A percentile compares a stretch with the other conserved stretches of the same genome.
Evolutionary conservation across 202 grass and related monocot species (phyloP).

Genomic region (Setaria italica): DNA sequence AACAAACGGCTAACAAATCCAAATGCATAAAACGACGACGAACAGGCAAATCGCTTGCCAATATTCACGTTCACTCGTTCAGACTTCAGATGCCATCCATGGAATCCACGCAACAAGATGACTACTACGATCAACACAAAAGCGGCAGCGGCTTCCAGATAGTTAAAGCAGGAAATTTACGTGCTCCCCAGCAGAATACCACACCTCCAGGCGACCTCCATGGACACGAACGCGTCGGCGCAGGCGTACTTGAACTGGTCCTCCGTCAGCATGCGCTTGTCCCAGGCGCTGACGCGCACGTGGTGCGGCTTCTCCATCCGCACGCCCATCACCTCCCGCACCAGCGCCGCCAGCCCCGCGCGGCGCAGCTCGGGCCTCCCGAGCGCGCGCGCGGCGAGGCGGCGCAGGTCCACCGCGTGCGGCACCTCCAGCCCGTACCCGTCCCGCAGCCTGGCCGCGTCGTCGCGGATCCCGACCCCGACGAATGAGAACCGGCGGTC

Average conservation of each 20-base stretch:
- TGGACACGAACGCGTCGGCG: slow-evolving; percentile 64
- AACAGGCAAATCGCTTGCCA: no score
- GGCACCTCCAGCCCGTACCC: not conserved
- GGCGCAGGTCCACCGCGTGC: not conserved
- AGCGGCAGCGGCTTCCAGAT: no score
- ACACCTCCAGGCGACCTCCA: slow-evolving; percentile 53
- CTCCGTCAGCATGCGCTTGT: not conserved
- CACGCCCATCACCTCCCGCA: slow-evolving; percentile 47
- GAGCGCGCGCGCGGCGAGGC: slow-evolving; percentile 8
- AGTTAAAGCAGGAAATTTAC: no score
- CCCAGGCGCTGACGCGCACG: slow-evolving; percentile 63
- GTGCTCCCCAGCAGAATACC: no score
- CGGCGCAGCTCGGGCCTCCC: not conserved
- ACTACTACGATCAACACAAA: no score
- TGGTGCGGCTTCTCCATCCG: slow-evolving; percentile 22
- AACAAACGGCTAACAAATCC: no score
- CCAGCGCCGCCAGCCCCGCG: slow-evolving; percentile 37
- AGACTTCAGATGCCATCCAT: no score
- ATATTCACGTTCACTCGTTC: no score
- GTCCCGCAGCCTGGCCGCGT: slow-evolving; percentile 2
- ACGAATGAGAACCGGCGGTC: slow-evolving; percentile 25
- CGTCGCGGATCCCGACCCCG: slow-evolving; percentile 12
- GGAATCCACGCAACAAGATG: no score
- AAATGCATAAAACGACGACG: no score
- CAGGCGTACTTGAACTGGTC: slow-evolving; percentile 63